These are phyloP conservation scores for Themeda triandra DNA, from an alignment of 176 grass and related monocot genomes.

Conservation along the genomic window DNA sequence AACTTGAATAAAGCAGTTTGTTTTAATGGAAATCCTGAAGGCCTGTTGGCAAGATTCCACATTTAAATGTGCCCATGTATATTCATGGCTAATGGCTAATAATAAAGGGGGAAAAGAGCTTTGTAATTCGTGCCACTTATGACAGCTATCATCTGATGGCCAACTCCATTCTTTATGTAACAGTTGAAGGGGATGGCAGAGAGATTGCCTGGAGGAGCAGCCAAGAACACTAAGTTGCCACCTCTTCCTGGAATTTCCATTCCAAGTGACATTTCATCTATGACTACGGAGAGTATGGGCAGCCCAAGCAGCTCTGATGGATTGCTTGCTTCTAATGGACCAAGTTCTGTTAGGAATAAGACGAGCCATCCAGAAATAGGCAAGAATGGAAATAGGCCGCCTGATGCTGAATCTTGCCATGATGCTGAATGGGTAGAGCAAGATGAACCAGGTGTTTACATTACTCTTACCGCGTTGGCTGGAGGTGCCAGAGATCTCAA, in stretches of 20 bases:
- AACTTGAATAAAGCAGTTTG: background rate
- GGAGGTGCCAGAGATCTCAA: conserved; percentile 89
- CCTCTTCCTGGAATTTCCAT: conserved; percentile 47
- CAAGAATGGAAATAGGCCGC: conserved; percentile 64
- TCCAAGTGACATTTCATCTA: conserved; percentile 42
- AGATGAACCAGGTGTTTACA: conserved; percentile 89
- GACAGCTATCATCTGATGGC: conserved; percentile 6
- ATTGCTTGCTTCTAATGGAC: conserved; percentile 51
- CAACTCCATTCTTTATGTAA: conserved; percentile 9
- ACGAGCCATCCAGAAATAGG: conserved; percentile 39
- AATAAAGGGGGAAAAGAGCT: background rate
- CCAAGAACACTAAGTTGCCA: conserved; percentile 60
- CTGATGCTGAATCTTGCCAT: conserved; percentile 46
- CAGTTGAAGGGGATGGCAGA: conserved; percentile 97
- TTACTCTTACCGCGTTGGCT: conserved; percentile 81
- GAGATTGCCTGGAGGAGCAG: conserved; percentile 60
- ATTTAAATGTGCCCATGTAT: background rate
- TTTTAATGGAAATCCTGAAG: background rate
- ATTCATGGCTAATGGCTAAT: background rate
- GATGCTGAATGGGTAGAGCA: conserved; percentile 96
- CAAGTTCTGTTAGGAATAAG: conserved; percentile 54
- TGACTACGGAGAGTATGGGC: conserved; percentile 47
- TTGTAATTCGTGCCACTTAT: background rate
- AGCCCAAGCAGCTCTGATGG: conserved; percentile 45
- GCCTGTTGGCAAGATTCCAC: background rate